A percentile compares a stretch with the other conserved stretches of the same genome.
Evolutionary conservation across 352 stramenopile species (phyloP).

Genomic region (Pythium aphanidermatum): DNA sequence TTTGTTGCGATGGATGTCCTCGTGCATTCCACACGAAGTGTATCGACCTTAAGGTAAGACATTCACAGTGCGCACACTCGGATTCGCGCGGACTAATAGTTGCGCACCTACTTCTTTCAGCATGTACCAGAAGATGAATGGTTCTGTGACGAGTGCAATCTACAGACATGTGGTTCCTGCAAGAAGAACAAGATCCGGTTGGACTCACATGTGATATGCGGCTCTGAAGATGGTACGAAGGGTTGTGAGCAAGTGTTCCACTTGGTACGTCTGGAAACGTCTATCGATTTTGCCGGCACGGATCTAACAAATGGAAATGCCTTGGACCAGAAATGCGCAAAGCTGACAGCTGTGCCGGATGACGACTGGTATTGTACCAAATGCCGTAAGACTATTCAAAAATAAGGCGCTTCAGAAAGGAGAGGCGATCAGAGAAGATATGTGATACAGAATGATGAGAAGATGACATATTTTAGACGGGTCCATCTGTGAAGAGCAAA

Average conservation of each 20-base stretch:
- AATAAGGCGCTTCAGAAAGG: slow-evolving; percentile 13
- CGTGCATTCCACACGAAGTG: slow-evolving; percentile 90
- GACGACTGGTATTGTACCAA: slow-evolving; percentile 89
- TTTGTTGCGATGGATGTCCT: slow-evolving; percentile 91
- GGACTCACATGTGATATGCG: slow-evolving; percentile 88
- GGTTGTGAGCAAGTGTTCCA: slow-evolving; percentile 87
- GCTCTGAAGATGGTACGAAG: slow-evolving; percentile 80
- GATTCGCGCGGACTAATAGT: no score
- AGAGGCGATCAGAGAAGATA: no score
- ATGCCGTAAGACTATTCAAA: slow-evolving; percentile 40
- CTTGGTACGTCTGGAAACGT: no score
- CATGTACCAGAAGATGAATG: slow-evolving; percentile 70
- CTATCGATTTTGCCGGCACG: no score
- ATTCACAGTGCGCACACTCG: no score
- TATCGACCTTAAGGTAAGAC: slow-evolving; percentile 44
- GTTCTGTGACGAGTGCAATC: slow-evolving; percentile 86
- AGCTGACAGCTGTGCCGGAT: slow-evolving; percentile 64
- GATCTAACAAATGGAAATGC: slow-evolving; percentile 1
- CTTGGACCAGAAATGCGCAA: slow-evolving; percentile 76
- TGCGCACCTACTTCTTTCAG: slow-evolving; percentile 6
- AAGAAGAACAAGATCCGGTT: slow-evolving; percentile 86
- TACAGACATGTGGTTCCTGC: slow-evolving; percentile 72
- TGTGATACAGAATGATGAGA: no score
- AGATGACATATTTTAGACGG: slow-evolving; percentile 17
- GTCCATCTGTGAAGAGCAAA: slow-evolving; percentile 22